Evolutionary conservation across 2,329 filamentous ascomycete species (phyloP), one percentile per base, ranked within the genome.

Genomic region (Setomelanomma holmii): DNA sequence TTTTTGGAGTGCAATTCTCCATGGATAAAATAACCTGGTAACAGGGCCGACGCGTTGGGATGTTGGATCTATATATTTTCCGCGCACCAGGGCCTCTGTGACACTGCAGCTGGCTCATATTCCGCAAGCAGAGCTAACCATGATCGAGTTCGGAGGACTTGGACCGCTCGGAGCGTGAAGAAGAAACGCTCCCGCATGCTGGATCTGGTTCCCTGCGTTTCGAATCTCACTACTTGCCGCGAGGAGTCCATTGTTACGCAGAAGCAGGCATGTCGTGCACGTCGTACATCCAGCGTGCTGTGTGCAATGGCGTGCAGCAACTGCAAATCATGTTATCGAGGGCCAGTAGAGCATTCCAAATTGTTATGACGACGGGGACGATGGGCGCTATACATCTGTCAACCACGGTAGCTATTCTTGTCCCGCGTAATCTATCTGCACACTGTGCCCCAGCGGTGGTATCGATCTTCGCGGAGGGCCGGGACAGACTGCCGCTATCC

Each of bases 401-500:
- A 53, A 45, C 48, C 43, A 44, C 45, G 36, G 53, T 39, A 43
- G 53, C 58, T 64, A 63, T 64, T 58, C 62, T 61, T 60, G 50
- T 58, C 56, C 44, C 47, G 45, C 49, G 40, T 43, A 60, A 61
- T 64, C 46, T 67, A 66, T 60, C 59, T 51, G 41, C 24, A 20
- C 49, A 39, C 56, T 51, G 44, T 54, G 60, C 58, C 58, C 58
- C 52, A 60, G 56, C 49, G 49, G 48, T 51, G 57, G 63, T 48
- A 53, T 45, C 48, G 52, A 55, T 57, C 57, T 56, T 49, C 46
- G 48, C 48, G 49, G 56, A 54, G 36, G 66, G 59, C 66, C 63
- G 68, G 68, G 61, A 60, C 53, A 55, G 51, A 52, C 58, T 58
- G 58, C 66, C 64, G 68, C 67, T 50, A 59, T 69, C 64, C 69